Evolutionary conservation across 2,329 filamentous ascomycete species (phyloP).

Genomic region (Cladophialophora chaetospira): DNA sequence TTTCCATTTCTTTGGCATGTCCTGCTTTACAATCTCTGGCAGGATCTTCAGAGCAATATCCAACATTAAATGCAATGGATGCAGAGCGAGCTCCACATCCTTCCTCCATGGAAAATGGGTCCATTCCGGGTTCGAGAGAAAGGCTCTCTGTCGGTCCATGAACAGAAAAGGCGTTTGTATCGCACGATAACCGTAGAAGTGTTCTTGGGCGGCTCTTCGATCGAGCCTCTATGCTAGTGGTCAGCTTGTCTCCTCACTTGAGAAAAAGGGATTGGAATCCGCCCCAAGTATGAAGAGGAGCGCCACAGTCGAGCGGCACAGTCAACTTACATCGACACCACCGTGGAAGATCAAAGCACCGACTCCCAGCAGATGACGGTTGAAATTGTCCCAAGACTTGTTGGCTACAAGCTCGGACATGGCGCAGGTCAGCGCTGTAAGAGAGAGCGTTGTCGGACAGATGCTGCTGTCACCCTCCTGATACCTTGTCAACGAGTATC

Average conservation of each 20-base stretch:
- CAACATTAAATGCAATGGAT: slow-evolving; percentile 24
- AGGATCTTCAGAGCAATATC: slow-evolving; percentile 21
- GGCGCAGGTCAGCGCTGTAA: slow-evolving; percentile 23
- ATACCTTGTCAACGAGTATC: slow-evolving; percentile 16
- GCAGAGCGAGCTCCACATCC: slow-evolving; percentile 14
- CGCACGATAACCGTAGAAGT: slow-evolving; percentile 26
- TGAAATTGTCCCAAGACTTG: slow-evolving; percentile 27
- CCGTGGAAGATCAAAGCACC: slow-evolving; percentile 24
- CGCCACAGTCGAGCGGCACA: neutral
- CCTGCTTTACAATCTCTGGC: slow-evolving; percentile 26
- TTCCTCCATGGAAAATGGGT: slow-evolving; percentile 20
- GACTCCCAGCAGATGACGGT: slow-evolving; percentile 24
- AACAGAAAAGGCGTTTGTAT: slow-evolving; percentile 26
- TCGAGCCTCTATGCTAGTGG: slow-evolving; percentile 1
- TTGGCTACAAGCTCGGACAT: slow-evolving; percentile 27
- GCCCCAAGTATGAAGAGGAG: too few relatives aligned
- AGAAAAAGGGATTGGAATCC: too few relatives aligned
- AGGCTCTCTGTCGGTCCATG: slow-evolving; percentile 22
- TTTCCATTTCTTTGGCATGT: slow-evolving; percentile 16
- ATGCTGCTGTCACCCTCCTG: slow-evolving; percentile 17
- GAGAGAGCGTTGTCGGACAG: slow-evolving; percentile 20
- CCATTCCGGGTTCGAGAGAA: slow-evolving; percentile 22
- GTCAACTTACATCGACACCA: slow-evolving; percentile 9
- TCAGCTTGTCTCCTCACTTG: too few relatives aligned
- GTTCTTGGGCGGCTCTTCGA: slow-evolving; percentile 9